phyloP scores from a whole-genome alignment of 2,329 filamentous ascomycete genomes.

The Elsinoe arachidis region DNA sequence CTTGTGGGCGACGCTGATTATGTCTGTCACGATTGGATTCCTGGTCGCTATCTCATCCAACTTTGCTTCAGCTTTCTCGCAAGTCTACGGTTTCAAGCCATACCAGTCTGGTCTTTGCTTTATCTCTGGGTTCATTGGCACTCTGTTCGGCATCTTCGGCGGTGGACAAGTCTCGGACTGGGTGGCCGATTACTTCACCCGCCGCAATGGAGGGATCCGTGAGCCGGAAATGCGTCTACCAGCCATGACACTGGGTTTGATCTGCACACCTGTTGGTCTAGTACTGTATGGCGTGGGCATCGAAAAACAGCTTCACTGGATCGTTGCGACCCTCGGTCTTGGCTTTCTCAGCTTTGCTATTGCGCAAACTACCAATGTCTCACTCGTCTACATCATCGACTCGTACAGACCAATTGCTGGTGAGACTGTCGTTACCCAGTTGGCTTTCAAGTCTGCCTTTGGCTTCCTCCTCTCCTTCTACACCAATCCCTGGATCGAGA shows the following conservation, averaged over 20 bases:
- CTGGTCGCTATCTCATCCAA: constrained; percentile 32
- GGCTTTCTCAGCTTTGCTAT: constrained; percentile 49
- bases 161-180: constrained; percentile 37
- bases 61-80: constrained; percentile 23
- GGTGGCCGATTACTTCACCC: constrained; percentile 25
- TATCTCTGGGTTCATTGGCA: constrained; percentile 41
- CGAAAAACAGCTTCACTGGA: constrained; percentile 36
- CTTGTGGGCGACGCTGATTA: constrained; percentile 47
- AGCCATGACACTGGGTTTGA: constrained; percentile 23
- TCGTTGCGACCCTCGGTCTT: constrained; percentile 47
- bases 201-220: constrained; percentile 23
- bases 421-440: constrained; percentile 45
- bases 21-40: constrained; percentile 49
- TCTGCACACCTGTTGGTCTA: constrained; percentile 24
- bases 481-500: constrained; percentile 49
- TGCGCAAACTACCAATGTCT: constrained; percentile 48
- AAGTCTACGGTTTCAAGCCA: constrained; percentile 24
- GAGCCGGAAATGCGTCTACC: constrained; percentile 31
- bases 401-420: constrained; percentile 50
- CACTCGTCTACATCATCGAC: constrained; percentile 51
- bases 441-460: constrained; percentile 34
- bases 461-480: constrained; percentile 53
- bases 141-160: constrained; percentile 41
- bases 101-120: constrained; percentile 44
- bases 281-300: constrained; percentile 29